A percentile compares a stretch with the other conserved stretches of the same genome.
These are phyloP conservation scores for Lepidium aucheri DNA, from an alignment of 345 rosid genomes.

Conservation along the genomic window DNA sequence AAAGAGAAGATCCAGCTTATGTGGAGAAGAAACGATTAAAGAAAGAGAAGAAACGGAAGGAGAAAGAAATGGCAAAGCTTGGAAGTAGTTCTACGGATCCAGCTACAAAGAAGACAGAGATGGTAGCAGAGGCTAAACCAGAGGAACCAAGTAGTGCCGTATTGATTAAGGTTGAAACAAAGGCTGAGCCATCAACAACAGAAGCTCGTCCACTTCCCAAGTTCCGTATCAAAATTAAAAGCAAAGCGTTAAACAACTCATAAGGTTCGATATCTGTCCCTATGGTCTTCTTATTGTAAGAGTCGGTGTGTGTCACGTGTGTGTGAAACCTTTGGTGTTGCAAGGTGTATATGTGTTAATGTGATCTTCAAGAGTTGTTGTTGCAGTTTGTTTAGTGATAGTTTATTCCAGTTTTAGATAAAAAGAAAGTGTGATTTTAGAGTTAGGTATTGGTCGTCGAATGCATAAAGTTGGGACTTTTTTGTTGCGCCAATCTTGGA, in stretches of 20 bases:
- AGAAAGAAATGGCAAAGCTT: constrained; percentile 69
- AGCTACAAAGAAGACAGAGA: constrained; percentile 23
- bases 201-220: constrained; percentile 50
- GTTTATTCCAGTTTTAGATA: no score
- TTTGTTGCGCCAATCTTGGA: no score
- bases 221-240: constrained; percentile 68
- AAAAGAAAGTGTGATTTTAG: no score
- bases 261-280: not conserved
- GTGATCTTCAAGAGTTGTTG: no score
- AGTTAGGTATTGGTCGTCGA: no score
- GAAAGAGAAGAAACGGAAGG: constrained; percentile 78
- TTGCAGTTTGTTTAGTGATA: no score
- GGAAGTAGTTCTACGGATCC: constrained; percentile 31
- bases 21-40: constrained; percentile 66
- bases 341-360: no score
- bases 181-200: constrained; percentile 43
- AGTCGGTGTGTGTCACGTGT: not conserved
- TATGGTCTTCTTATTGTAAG: not conserved
- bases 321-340: no score
- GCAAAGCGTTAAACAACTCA: constrained; percentile 38
- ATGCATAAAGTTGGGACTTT: no score
- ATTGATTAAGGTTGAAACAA: constrained; percentile 34
- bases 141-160: constrained; percentile 37
- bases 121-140: constrained; percentile 28
- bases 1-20: constrained; percentile 61